Base-by-base conservation (phyloP, 257 asterid genomes). In the Eustoma russellianum region DNA sequence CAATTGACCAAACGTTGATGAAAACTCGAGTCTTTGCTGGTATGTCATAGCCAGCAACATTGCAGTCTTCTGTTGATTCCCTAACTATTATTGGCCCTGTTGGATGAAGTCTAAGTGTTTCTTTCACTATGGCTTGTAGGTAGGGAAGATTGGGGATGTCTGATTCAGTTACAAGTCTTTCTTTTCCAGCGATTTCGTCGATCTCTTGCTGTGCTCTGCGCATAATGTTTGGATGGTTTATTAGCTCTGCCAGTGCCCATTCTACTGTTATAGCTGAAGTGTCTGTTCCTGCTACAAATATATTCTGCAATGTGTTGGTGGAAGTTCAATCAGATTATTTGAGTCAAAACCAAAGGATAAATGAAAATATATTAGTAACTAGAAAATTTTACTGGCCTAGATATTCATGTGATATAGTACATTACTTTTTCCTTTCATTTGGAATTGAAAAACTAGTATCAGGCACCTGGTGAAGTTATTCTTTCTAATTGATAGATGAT, bases 181-280 rank as follows among this genome's bases (percentile, higher is more conserved):
- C 46, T 17, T 52, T 70, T 40, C 85, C 86, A 3, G 72, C 55
- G 7, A 82, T 24, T 0, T 48, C 13, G 41, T 78, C 78, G 41
- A 85, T 69, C 66, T 85, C 95, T 66, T 74, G 57, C n/a, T 53
- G 70, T 12, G 76, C 81, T 3, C 70, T 85, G 18, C 66, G 35
- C 50, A 85, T 17, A 38, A 72, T 62, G 10, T 55, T 17, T 17
- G 95, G 93, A 61, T 80, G 77, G 50, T 78, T 74, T 30, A 85
- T 74, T 13, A 82, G 80, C 64, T 85, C 95, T 3, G 95, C 74
- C 9, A 85, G 19, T 52, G 87, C 93, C 95, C 95, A 82, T 50
- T 85, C 87, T 16, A 75, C 41, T 41, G 95, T 80, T 50, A 80
- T 72, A 5, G 95, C 89, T 55, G 90, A 73, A 61, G 95, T 80